These are phyloP conservation scores for Phytophthora palmivora DNA, from an alignment of 352 stramenopile genomes.

Conservation along the genomic window DNA sequence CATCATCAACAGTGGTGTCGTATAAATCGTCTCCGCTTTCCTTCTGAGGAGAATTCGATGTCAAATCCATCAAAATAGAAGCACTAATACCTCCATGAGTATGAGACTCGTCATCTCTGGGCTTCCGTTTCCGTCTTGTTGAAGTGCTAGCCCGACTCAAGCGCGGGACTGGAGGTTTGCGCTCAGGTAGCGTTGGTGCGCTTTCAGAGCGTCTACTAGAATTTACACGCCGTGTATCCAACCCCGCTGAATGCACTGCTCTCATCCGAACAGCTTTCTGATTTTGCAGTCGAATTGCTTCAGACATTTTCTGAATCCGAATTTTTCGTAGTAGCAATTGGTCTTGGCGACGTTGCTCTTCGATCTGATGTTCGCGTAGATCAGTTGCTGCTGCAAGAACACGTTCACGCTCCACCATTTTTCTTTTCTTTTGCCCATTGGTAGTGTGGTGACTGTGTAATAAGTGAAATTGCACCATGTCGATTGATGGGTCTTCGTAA, in stretches of 20 bases:
- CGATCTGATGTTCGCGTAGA: slow-evolving; percentile 45
- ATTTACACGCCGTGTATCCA: background rate
- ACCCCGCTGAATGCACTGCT: background rate
- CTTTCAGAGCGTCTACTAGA: slow-evolving; percentile 1
- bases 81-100: slow-evolving; percentile 26
- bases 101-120: slow-evolving; percentile 2
- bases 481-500: slow-evolving; percentile 61
- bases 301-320: slow-evolving; percentile 55
- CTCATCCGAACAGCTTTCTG: slow-evolving; percentile 30
- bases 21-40: background rate
- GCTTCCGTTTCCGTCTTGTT: slow-evolving; percentile 19
- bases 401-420: slow-evolving; percentile 49
- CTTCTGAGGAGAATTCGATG: slow-evolving; percentile 4
- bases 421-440: slow-evolving; percentile 44
- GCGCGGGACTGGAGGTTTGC: slow-evolving; percentile 66
- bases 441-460: slow-evolving; percentile 36
- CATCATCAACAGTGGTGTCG: background rate
- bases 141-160: slow-evolving; percentile 36
- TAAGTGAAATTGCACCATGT: slow-evolving; percentile 55
- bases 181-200: slow-evolving; percentile 25
- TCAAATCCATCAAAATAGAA: slow-evolving; percentile 30
- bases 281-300: slow-evolving; percentile 65
- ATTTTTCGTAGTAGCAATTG: slow-evolving; percentile 47
- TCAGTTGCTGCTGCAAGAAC: slow-evolving; percentile 49
- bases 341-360: slow-evolving; percentile 32